These are phyloP conservation scores for Pythium folliculosum DNA, from an alignment of 352 stramenopile species.

Conservation along the genomic window DNA sequence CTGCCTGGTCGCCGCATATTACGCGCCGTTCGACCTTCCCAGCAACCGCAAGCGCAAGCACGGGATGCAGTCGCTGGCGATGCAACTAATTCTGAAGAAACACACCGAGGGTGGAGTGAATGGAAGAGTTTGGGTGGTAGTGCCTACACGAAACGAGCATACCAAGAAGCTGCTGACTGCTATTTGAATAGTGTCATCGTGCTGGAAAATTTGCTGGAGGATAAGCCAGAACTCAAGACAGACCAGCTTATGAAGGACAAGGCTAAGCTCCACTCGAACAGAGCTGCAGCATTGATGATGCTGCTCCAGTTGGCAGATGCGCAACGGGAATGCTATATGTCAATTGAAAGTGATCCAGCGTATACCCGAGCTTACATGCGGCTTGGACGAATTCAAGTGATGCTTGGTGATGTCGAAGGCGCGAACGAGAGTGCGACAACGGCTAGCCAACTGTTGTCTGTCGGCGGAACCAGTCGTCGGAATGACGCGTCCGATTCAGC, in stretches of 20 bases:
- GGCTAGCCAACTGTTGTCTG: conserved; percentile 46
- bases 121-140: conserved; percentile 59
- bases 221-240: conserved; percentile 38
- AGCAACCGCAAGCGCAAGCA: background rate
- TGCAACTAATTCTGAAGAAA: conserved; percentile 27
- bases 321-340: conserved; percentile 61
- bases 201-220: conserved; percentile 42
- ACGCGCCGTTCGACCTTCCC: conserved; percentile 13
- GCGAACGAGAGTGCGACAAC: conserved; percentile 55
- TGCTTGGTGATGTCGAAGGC: conserved; percentile 56
- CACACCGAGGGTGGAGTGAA: conserved; percentile 50
- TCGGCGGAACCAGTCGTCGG: conserved; percentile 15
- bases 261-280: conserved; percentile 79
- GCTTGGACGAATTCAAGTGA: conserved; percentile 64
- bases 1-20: conserved; percentile 22
- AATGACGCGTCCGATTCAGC: conserved; percentile 43
- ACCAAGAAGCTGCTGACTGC: conserved; percentile 54
- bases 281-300: conserved; percentile 81
- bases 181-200: conserved; percentile 45
- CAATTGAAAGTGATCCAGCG: conserved; percentile 62
- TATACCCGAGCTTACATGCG: conserved; percentile 80
- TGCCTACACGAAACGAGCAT: conserved; percentile 45
- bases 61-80: background rate
- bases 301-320: conserved; percentile 69
- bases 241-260: conserved; percentile 64